Base-by-base conservation (phyloP, 208 protist species). In the Trypanosoma rangeli region DNA sequence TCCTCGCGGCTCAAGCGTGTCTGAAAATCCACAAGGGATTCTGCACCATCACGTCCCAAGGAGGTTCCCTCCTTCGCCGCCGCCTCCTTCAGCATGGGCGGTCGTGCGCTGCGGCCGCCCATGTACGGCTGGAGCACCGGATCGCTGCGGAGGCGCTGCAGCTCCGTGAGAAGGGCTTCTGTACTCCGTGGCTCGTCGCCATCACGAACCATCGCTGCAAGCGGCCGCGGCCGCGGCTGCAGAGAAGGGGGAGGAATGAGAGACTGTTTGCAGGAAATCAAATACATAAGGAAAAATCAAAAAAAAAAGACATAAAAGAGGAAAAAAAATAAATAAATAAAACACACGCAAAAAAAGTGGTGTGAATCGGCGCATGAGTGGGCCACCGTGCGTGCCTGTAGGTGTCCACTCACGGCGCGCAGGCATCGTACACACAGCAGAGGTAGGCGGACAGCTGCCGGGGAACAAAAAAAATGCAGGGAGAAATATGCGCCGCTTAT, bases 291-390 rank as follows among this genome's bases (percentile, higher is more conserved):
- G 20, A 1, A 58, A 10, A 48, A 12, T 49, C 33, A 56, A 39
- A 59, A 44, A 58, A 59, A 20, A 59, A 46, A 46, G 24, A 39
- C 3, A 59, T 8, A 48, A 58, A 68, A 31, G 35, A 46, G 28
- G 29, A 55, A 46, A 59, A 56, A 48, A 46, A 46, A 68, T 31
- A 48, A 29, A 58, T 46, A 58, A 58, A 49, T 42, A 29, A 57
- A 24, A 67, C 53, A 49, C 20, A n/a, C n/a, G 33, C 33, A 37
- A 37, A 7, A 37, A 55, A 22, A 67, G 39, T 13, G 48, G 26
- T 15, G 33, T 56, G 9, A 37, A 7, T 55, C 4, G 37, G 1
- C 37, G 56, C 12, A 48, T 49, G 18, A 53, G 18, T 53, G n/a
- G 10, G 44, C 9, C 28, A 9, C 46, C n/a, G 8, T 66, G 16